phyloP scores from a whole-genome alignment of 441 rosid species.

The Populus tomentosa region DNA sequence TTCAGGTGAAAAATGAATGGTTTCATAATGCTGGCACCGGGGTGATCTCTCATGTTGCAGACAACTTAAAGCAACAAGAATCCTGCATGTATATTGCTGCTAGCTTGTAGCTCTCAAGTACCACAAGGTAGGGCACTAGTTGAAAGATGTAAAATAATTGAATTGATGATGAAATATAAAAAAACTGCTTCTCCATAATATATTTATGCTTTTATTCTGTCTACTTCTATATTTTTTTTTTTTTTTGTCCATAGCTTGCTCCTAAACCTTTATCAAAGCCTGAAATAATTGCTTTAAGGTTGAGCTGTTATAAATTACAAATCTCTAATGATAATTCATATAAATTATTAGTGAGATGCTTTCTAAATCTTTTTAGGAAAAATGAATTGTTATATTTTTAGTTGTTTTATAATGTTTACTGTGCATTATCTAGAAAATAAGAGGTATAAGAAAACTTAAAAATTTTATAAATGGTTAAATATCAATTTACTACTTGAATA shows the following conservation, averaged over 20 bases:
- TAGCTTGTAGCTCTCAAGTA: conserved; percentile 46
- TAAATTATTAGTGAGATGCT: too few relatives aligned
- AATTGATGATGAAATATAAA: not conserved
- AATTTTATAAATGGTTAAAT: too few relatives aligned
- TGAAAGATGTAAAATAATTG: conserved; percentile 5
- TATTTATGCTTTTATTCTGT: not conserved
- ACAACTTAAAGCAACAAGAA: conserved; percentile 81
- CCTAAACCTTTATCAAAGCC: not conserved
- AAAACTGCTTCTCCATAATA: not conserved
- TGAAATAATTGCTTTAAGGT: too few relatives aligned
- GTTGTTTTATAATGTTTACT: too few relatives aligned
- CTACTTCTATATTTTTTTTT: not conserved
- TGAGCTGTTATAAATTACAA: too few relatives aligned
- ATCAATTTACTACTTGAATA: too few relatives aligned
- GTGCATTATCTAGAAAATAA: too few relatives aligned
- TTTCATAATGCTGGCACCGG: conserved; percentile 84
- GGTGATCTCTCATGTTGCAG: conserved; percentile 90
- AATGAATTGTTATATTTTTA: too few relatives aligned
- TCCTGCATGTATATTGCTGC: conserved; percentile 46
- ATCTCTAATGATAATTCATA: too few relatives aligned
- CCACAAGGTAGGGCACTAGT: conserved; percentile 6
- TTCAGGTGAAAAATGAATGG: conserved; percentile 89
- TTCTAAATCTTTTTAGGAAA: too few relatives aligned
- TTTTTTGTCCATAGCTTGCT: not conserved
- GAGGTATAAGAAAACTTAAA: too few relatives aligned